Evolutionary conservation across 2,329 filamentous ascomycete species (phyloP), one percentile per base, ranked within the genome.

Genomic region (Dactylonectria macrodidyma): DNA sequence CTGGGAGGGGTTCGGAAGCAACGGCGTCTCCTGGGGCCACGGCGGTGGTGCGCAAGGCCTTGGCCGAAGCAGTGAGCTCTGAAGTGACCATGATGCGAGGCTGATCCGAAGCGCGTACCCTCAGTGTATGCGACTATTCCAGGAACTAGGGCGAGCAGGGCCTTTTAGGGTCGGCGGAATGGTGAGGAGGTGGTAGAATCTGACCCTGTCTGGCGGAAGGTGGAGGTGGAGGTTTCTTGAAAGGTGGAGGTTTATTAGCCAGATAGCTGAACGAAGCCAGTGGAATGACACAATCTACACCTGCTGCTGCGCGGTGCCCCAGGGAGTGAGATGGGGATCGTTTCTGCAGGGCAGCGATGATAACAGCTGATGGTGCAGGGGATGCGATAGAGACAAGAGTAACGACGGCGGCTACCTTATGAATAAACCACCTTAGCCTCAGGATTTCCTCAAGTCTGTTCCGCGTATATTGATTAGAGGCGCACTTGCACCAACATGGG

Each of bases 1-100:
- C 54, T 70, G 70, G 10, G 69, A 71, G 73, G 46, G 74, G 74
- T 30, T 66, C 68, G 48, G 74, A 65, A 50, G 65, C 48, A 46
- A 69, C 52, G 59, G 64, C 59, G 59, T 75, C 66, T 62, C 69
- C 71, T 51, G 70, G 60, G 24, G 72, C 67, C n/a, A 71, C 62
- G 14, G 73, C 74, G 10, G 75, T 70, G 10, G 75, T 73, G 64
- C 77, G 78, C 74, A 80, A 72, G 59, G 76, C 75, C 68, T 71
- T 78, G 60, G 80, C 79, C 63, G 79, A 81, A 46, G 78, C 77
- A 30, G 79, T 80, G 66, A 83, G 73, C 73, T 82, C 79, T 51
- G 81, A 83, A 58, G 81, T 75, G 62, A 78, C 79, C 81, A 83
- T 83, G 67, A 62, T 69, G 67, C 34, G 61, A 55, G 22, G 55